Evolutionary conservation across 2,329 filamentous ascomycete species (phyloP).

Genomic region (Colletotrichum siamense): DNA sequence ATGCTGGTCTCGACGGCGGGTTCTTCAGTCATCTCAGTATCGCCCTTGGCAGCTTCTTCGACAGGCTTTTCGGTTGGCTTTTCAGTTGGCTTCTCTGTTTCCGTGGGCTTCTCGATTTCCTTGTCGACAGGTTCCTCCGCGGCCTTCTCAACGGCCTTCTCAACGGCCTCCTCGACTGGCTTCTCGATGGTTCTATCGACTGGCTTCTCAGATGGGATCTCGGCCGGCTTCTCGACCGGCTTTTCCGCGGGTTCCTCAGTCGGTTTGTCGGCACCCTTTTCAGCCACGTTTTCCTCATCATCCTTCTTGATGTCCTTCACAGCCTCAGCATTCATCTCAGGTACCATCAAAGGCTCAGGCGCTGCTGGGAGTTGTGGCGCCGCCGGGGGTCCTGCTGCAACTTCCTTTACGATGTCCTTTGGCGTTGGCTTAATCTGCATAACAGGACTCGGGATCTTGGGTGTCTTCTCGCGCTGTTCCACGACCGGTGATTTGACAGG

Average conservation of each 20-base stretch:
- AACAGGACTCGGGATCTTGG: background rate
- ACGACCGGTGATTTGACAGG: background rate
- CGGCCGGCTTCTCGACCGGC: background rate
- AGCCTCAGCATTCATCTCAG: background rate
- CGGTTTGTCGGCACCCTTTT: background rate
- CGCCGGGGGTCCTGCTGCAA: background rate
- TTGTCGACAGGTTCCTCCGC: background rate
- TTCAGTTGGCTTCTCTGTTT: background rate
- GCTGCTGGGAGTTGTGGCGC: background rate
- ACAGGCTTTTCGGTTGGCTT: background rate
- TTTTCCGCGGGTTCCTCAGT: background rate
- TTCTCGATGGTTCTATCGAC: background rate
- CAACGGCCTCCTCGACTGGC: background rate
- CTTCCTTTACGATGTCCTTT: background rate
- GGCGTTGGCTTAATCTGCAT: background rate
- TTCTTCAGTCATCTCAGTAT: slow-evolving; percentile 20
- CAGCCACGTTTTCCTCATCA: background rate
- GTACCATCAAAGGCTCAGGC: background rate
- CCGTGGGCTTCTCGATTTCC: background rate
- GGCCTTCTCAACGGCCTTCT: background rate
- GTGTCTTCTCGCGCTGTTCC: slow-evolving; percentile 9
- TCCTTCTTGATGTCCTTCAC: background rate
- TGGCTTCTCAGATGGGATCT: background rate
- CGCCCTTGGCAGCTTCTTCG: background rate
- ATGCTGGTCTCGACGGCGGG: background rate